Evolutionary conservation across 805 yeast genomes (phyloP).

Genomic region (Groenewaldozyma salmanticensis): DNA sequence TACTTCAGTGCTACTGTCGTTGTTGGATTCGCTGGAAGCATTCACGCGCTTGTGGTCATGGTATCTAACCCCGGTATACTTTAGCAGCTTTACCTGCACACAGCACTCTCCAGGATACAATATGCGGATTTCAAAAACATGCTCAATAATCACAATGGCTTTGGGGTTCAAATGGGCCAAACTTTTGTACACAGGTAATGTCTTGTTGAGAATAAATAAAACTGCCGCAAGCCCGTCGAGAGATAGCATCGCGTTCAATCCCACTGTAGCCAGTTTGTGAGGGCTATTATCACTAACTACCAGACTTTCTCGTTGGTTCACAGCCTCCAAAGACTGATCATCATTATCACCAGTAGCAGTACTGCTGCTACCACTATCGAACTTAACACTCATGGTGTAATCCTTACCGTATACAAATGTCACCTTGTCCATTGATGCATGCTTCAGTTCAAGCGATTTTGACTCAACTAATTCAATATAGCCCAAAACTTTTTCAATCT

Average conservation of each 20-base stretch:
- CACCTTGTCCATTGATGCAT: slow-evolving; percentile 22
- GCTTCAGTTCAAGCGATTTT: slow-evolving; percentile 18
- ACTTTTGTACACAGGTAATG: slow-evolving; percentile 21
- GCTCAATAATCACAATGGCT: slow-evolving; percentile 19
- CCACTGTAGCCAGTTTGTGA: slow-evolving; percentile 19
- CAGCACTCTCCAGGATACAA: slow-evolving; percentile 3
- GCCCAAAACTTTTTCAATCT: slow-evolving; percentile 24
- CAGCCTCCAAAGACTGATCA: not conserved
- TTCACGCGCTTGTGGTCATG: too few species aligned
- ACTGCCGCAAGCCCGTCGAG: slow-evolving; percentile 21
- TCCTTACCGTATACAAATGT: slow-evolving; percentile 21
- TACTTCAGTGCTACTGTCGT: too few species aligned
- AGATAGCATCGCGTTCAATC: slow-evolving; percentile 21
- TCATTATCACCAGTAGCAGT: not conserved
- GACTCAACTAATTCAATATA: slow-evolving; percentile 22
- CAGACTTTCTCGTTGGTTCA: slow-evolving; percentile 8
- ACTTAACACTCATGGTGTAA: slow-evolving; percentile 5
- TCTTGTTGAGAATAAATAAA: slow-evolving; percentile 20
- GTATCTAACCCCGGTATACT: not conserved
- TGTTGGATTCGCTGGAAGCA: not conserved
- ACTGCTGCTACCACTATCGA: not conserved
- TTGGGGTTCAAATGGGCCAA: slow-evolving; percentile 11
- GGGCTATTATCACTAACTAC: slow-evolving; percentile 19
- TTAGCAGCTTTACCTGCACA: slow-evolving; percentile 1
- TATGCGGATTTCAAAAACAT: slow-evolving; percentile 11